Percentiles rank a stretch among this genome's conserved stretches.
Evolutionary conservation across 2,329 filamentous ascomycete species (phyloP).

Genomic region (Mollisia scopiformis): DNA sequence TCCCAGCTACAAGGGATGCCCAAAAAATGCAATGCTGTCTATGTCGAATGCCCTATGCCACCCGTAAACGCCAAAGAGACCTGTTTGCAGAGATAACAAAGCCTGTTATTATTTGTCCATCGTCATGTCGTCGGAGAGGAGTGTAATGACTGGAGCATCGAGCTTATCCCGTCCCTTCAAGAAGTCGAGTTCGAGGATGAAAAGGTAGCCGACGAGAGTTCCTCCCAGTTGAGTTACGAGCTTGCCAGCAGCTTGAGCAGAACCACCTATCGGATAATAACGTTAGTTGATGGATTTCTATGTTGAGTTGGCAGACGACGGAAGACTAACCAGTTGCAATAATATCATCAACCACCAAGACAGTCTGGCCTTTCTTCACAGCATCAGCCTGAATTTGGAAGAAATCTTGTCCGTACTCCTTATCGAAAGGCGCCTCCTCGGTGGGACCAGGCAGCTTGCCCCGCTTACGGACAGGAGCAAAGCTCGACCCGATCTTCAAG

Average conservation of each 20-base stretch:
- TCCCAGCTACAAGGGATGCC: conserved; percentile 9
- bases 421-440: conserved; percentile 83
- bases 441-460: conserved; percentile 94
- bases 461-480: conserved; percentile 92
- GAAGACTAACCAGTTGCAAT: conserved; percentile 89
- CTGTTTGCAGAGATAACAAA: neutral
- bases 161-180: conserved; percentile 92
- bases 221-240: conserved; percentile 88
- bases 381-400: conserved; percentile 95
- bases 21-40: conserved; percentile 34
- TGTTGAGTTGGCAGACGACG: neutral
- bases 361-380: conserved; percentile 84
- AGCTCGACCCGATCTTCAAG: conserved; percentile 78
- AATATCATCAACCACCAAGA: conserved; percentile 94
- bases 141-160: conserved; percentile 78
- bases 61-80: conserved; percentile 31
- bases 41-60: conserved; percentile 27
- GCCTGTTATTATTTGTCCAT: conserved; percentile 8
- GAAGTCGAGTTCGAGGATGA: conserved; percentile 94
- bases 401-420: conserved; percentile 94
- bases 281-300: conserved; percentile 10
- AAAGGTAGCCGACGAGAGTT: conserved; percentile 84
- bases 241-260: conserved; percentile 82
- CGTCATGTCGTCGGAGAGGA: conserved; percentile 66
- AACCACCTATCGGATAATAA: conserved; percentile 67